Evolutionary conservation across 306 rosid species (phyloP).

Genomic region (Abrus pulchellus): DNA sequence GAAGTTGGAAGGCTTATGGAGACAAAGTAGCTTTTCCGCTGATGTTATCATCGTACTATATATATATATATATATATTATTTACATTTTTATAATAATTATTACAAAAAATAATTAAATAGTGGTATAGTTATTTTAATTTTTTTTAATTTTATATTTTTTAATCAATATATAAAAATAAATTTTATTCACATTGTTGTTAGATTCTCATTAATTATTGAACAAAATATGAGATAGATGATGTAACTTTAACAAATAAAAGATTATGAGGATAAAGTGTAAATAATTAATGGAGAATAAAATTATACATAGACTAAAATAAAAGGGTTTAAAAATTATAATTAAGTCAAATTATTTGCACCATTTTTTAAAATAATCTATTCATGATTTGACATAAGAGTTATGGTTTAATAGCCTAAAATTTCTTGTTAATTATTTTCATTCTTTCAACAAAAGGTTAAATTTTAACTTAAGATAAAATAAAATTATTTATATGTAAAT

Average conservation of each 20-base stretch:
- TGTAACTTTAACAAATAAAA: background rate
- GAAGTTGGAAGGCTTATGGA: background rate
- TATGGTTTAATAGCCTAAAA: background rate
- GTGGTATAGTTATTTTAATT: background rate
- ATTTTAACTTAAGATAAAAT: background rate
- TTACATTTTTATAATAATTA: background rate
- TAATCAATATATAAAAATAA: background rate
- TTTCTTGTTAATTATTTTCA: background rate
- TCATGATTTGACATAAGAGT: background rate
- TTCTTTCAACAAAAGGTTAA: too few species aligned
- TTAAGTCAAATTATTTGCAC: background rate
- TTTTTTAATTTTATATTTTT: background rate
- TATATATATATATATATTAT: too few species aligned
- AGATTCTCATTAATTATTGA: background rate
- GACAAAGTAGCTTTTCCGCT: background rate
- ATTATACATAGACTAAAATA: background rate
- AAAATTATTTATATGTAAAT: background rate
- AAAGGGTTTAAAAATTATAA: background rate
- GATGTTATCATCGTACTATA: constrained; percentile 8
- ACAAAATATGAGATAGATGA: background rate
- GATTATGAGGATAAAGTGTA: background rate
- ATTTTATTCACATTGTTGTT: background rate
- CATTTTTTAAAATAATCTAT: too few species aligned
- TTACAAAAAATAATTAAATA: too few species aligned
- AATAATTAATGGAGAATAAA: background rate